phyloP scores from a whole-genome alignment of 306 rosid genomes.

The Trifolium fragiferum region DNA sequence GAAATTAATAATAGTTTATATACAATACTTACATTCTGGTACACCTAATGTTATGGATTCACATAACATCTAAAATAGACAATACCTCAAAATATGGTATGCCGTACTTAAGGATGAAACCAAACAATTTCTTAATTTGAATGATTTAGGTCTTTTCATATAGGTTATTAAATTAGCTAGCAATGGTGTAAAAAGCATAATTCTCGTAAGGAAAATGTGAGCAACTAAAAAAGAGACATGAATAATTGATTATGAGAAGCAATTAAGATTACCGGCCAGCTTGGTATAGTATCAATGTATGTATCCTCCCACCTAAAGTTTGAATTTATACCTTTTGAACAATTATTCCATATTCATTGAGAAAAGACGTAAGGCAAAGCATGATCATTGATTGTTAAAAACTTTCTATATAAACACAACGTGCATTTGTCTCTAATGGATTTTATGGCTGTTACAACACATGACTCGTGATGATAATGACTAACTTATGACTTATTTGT shows the following conservation, averaged over 20 bases:
- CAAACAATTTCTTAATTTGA: neutral
- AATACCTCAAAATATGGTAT: too few relatives aligned
- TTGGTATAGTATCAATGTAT: constrained; percentile 11
- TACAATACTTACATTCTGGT: too few relatives aligned
- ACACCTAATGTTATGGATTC: too few relatives aligned
- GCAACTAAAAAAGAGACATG: constrained; percentile 20
- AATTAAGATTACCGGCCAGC: constrained; percentile 33
- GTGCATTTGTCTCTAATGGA: constrained; percentile 28
- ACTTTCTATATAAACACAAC: constrained; percentile 6
- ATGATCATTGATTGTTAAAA: constrained; percentile 7
- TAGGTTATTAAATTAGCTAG: neutral
- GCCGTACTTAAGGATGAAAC: too few relatives aligned
- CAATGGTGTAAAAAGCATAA: constrained; percentile 14
- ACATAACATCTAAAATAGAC: too few relatives aligned
- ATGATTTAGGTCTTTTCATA: neutral
- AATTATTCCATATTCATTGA: constrained; percentile 38
- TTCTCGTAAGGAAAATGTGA: constrained; percentile 28
- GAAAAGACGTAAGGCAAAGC: constrained; percentile 27
- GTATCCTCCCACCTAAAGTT: constrained; percentile 41
- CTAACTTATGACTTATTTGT: constrained; percentile 15
- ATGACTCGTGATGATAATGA: constrained; percentile 23
- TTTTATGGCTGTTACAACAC: constrained; percentile 22
- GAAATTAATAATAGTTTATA: too few relatives aligned
- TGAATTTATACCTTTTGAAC: constrained; percentile 35
- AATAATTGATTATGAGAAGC: constrained; percentile 22